phyloP scores from a whole-genome alignment of 306 rosid species.

The Geum urbanum region DNA sequence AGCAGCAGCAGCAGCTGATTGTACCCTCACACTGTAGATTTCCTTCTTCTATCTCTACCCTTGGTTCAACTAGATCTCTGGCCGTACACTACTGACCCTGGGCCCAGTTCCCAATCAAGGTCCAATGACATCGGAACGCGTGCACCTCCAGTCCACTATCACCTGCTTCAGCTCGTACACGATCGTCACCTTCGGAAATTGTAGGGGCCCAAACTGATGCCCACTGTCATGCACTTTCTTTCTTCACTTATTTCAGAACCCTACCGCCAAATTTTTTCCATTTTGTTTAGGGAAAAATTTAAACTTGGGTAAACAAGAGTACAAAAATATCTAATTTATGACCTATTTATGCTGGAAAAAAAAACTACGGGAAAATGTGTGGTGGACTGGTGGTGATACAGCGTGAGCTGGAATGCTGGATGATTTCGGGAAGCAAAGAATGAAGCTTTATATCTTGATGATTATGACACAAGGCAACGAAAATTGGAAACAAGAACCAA shows the following conservation, averaged over 20 bases:
- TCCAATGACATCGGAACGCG: conserved; percentile 6
- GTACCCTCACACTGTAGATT: conserved; percentile 13
- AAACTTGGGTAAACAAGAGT: too few relatives aligned
- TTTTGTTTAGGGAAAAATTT: background rate
- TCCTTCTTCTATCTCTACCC: background rate
- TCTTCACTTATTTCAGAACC: conserved; percentile 12
- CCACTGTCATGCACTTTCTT: conserved; percentile 38
- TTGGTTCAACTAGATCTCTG: conserved; percentile 30
- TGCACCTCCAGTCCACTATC: background rate
- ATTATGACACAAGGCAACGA: background rate
- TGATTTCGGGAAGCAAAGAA: background rate
- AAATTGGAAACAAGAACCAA: background rate
- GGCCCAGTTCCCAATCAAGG: conserved; percentile 23
- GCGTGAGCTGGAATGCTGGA: background rate
- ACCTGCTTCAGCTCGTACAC: background rate
- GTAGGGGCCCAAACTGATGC: conserved; percentile 15
- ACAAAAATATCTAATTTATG: too few relatives aligned
- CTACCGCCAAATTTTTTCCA: background rate
- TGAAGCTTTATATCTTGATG: background rate
- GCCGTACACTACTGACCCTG: conserved; percentile 21
- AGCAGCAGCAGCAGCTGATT: too few relatives aligned
- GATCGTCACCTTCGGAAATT: conserved; percentile 20
- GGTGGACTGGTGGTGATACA: background rate
- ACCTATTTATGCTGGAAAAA: background rate
- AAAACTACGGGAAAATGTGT: background rate